These are phyloP conservation scores for Trichoderma semiorbis DNA, from an alignment of 2,329 filamentous ascomycete species.

Conservation along the genomic window DNA sequence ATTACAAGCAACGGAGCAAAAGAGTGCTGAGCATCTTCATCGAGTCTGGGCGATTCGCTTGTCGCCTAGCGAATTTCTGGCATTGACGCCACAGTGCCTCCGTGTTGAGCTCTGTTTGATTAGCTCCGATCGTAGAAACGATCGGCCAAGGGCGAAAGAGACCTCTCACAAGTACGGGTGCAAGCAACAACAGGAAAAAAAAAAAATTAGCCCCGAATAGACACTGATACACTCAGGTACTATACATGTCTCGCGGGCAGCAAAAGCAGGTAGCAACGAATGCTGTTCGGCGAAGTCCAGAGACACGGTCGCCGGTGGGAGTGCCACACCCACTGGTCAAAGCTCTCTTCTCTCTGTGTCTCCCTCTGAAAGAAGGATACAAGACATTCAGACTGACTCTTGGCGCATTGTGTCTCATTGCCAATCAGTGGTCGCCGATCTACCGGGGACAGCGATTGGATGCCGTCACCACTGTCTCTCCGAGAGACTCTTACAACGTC, in stretches of 20 bases:
- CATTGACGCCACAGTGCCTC: conserved; percentile 8
- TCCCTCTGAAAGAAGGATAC: neutral
- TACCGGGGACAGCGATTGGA: conserved; percentile 2
- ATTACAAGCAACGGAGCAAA: neutral
- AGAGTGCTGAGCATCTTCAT: neutral
- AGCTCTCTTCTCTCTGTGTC: neutral
- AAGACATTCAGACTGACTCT: neutral
- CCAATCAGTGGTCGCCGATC: conserved; percentile 6
- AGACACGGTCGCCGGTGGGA: neutral
- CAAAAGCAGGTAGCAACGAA: neutral
- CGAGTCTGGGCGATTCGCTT: neutral
- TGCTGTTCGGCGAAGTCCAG: neutral
- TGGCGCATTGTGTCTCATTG: conserved; percentile 4
- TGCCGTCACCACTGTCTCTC: neutral
- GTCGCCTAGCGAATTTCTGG: neutral
- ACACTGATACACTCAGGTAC: neutral
- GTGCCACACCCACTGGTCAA: neutral
- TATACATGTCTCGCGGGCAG: neutral
- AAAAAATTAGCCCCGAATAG: neutral
- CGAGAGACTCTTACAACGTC: neutral
- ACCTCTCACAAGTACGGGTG: neutral
- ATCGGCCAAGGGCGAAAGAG: neutral
- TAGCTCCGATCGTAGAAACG: conserved; percentile 8
- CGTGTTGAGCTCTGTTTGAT: conserved; percentile 5
- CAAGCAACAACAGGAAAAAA: neutral